Percentiles rank a stretch among this genome's conserved stretches.
These are phyloP conservation scores for Goffeauzyma gilvescens DNA, from an alignment of 768 basidiomycete species.

Conservation along the genomic window DNA sequence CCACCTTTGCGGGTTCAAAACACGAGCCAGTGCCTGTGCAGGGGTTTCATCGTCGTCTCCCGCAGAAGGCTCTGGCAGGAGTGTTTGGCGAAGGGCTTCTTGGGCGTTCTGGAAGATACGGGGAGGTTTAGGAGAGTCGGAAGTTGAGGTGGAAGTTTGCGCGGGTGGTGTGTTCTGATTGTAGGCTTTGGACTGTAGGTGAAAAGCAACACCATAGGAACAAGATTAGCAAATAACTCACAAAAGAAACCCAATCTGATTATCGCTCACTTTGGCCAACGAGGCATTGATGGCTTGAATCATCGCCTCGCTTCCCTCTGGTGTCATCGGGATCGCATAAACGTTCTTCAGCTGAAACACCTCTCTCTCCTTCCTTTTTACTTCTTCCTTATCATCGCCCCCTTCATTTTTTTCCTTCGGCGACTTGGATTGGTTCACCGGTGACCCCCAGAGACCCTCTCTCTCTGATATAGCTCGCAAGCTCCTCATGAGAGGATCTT, in stretches of 20 bases:
- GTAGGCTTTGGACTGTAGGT: too few species aligned
- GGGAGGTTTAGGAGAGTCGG: too few species aligned
- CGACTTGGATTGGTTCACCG: neutral
- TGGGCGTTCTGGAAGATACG: too few species aligned
- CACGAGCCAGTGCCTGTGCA: slow-evolving; percentile 2
- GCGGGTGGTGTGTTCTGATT: too few species aligned
- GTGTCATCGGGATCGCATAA: slow-evolving; percentile 19
- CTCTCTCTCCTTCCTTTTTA: slow-evolving; percentile 2
- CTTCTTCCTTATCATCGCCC: neutral
- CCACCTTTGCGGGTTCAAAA: slow-evolving; percentile 5
- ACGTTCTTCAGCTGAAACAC: slow-evolving; percentile 19
- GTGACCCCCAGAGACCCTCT: slow-evolving; percentile 10
- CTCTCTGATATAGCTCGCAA: slow-evolving; percentile 6
- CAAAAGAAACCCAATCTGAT: neutral
- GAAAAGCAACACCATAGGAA: too few species aligned
- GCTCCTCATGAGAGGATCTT: slow-evolving; percentile 1
- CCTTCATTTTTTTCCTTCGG: neutral
- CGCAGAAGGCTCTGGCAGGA: too few species aligned
- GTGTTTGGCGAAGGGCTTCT: too few species aligned
- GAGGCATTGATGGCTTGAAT: slow-evolving; percentile 2
- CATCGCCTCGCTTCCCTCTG: slow-evolving; percentile 7
- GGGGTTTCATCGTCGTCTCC: slow-evolving; percentile 6
- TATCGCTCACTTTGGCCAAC: slow-evolving; percentile 4
- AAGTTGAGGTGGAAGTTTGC: too few species aligned
- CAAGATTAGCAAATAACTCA: too few species aligned